phyloP scores from a whole-genome alignment of 2,329 filamentous ascomycete genomes.

The Dryadomyces quercus-mongolicae region DNA sequence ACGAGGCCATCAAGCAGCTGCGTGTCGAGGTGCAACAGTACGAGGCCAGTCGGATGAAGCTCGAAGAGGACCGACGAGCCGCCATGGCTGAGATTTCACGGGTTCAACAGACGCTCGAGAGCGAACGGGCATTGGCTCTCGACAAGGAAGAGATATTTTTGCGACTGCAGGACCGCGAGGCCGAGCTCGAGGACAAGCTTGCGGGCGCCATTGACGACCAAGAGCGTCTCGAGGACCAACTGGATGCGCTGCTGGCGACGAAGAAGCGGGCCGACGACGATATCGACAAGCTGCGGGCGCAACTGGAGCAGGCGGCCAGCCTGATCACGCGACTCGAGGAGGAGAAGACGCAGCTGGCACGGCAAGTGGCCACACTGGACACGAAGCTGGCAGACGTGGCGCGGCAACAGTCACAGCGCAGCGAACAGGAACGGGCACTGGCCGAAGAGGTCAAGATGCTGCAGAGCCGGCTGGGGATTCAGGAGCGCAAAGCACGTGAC shows the following conservation, averaged over 20 bases:
- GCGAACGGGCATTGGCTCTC: slow-evolving; percentile 84
- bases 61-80: slow-evolving; percentile 85
- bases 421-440: slow-evolving; percentile 62
- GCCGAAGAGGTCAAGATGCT: slow-evolving; percentile 82
- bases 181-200: slow-evolving; percentile 85
- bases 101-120: slow-evolving; percentile 89
- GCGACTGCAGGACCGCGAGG: slow-evolving; percentile 81
- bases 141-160: slow-evolving; percentile 99
- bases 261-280: slow-evolving; percentile 85
- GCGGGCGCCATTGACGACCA: slow-evolving; percentile 87
- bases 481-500: slow-evolving; percentile 82
- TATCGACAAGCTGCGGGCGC: slow-evolving; percentile 62
- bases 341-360: slow-evolving; percentile 67
- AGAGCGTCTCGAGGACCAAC: slow-evolving; percentile 82
- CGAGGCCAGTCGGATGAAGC: slow-evolving; percentile 56
- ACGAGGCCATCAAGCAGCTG: slow-evolving; percentile 83
- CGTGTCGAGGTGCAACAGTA: slow-evolving; percentile 76
- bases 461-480: slow-evolving; percentile 76
- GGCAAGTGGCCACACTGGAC: slow-evolving; percentile 58
- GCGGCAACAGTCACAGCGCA: slow-evolving; percentile 57
- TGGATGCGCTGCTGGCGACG: slow-evolving; percentile 77
- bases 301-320: slow-evolving; percentile 82
- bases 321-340: slow-evolving; percentile 78
- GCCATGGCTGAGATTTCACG: slow-evolving; percentile 78
- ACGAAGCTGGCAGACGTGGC: slow-evolving; percentile 58